Percentiles rank a stretch among this genome's conserved stretches.
These are phyloP conservation scores for Raddia distichophylla DNA, from an alignment of 176 grass and related monocot genomes.

Conservation along the genomic window DNA sequence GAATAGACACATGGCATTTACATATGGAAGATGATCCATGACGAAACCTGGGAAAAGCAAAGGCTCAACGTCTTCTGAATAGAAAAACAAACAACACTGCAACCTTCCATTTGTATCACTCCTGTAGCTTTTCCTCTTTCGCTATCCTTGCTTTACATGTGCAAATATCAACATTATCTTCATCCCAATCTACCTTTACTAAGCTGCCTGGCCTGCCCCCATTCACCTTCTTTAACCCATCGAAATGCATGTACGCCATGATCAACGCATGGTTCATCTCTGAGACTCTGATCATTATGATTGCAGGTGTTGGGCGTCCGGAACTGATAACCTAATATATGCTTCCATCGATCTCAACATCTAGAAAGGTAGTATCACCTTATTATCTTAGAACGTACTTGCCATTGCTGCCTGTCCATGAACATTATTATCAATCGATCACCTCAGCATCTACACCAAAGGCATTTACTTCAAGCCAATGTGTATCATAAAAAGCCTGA, in stretches of 20 bases:
- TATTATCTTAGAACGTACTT: slow-evolving; percentile 34
- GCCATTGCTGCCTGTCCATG: slow-evolving; percentile 11
- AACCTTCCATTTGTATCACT: slow-evolving; percentile 23
- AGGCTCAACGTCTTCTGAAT: background rate
- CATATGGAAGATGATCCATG: background rate
- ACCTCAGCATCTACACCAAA: slow-evolving; percentile 12
- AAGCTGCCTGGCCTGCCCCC: background rate
- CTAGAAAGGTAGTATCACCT: slow-evolving; percentile 7
- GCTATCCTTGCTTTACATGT: slow-evolving; percentile 42
- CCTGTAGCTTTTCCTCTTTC: slow-evolving; percentile 22
- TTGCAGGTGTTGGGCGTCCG: slow-evolving; percentile 45
- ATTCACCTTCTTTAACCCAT: slow-evolving; percentile 33
- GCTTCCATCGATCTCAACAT: slow-evolving; percentile 14
- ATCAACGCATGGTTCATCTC: slow-evolving; percentile 38
- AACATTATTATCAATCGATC: background rate
- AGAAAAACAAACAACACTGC: slow-evolving; percentile 1
- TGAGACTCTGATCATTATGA: slow-evolving; percentile 45
- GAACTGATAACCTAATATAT: slow-evolving; percentile 45
- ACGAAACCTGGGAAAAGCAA: background rate
- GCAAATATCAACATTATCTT: slow-evolving; percentile 14
- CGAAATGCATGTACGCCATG: slow-evolving; percentile 27
- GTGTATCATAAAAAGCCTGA: slow-evolving; percentile 15
- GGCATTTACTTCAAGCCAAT: background rate
- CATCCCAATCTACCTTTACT: slow-evolving; percentile 16
- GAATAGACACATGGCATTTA: background rate